phyloP scores from a whole-genome alignment of 805 yeast genomes.

The Ogataea trehaloabstinens region DNA sequence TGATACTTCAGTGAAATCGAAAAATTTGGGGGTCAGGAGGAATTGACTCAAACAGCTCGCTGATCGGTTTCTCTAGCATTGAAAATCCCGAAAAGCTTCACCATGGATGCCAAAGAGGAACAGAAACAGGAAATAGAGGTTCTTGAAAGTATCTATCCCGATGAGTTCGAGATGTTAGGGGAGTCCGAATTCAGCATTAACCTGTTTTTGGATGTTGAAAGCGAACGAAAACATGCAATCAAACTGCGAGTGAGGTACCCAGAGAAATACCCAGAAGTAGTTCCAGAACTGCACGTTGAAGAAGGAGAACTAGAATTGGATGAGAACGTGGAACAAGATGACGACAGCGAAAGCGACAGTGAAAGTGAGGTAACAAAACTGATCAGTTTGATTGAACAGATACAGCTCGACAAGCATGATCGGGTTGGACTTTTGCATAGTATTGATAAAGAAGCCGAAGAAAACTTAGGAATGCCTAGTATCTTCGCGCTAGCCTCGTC shows the following conservation, averaged over 20 bases:
- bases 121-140: slow-evolving; percentile 89
- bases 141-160: slow-evolving; percentile 88
- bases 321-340: slow-evolving; percentile 37
- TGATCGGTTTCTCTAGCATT: too few relatives aligned
- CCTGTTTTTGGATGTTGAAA: slow-evolving; percentile 64
- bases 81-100: too few relatives aligned
- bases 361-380: slow-evolving; percentile 46
- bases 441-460: slow-evolving; percentile 61
- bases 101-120: slow-evolving; percentile 83
- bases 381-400: slow-evolving; percentile 53
- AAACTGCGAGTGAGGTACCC: slow-evolving; percentile 69
- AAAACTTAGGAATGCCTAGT: slow-evolving; percentile 88
- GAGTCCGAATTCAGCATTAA: slow-evolving; percentile 54
- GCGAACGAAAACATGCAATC: slow-evolving; percentile 57
- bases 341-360: slow-evolving; percentile 48
- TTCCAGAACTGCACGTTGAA: slow-evolving; percentile 54
- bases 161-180: slow-evolving; percentile 58
- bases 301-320: slow-evolving; percentile 33
- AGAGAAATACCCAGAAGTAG: slow-evolving; percentile 75
- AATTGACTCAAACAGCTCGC: too few relatives aligned
- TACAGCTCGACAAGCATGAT: slow-evolving; percentile 55
- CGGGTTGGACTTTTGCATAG: slow-evolving; percentile 37
- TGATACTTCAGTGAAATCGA: too few relatives aligned
- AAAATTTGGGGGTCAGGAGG: too few relatives aligned
- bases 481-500: slow-evolving; percentile 75